A percentile compares a stretch with the other conserved stretches of the same genome.
phyloP scores from a whole-genome alignment of 768 basidiomycete genomes.

The Lactifluus piperatus region DNA sequence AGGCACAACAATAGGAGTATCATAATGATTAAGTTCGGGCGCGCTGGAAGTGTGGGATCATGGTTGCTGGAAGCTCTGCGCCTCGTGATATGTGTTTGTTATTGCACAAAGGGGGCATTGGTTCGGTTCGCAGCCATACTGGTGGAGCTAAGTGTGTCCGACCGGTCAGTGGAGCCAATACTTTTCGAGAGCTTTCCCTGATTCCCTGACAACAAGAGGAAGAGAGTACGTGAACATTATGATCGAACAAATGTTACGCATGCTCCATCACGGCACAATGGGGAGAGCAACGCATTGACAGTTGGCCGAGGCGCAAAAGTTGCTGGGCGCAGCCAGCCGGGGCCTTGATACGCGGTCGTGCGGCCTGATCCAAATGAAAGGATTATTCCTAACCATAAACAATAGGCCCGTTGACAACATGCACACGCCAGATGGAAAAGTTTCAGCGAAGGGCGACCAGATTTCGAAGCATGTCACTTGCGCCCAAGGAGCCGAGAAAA shows the following conservation, averaged over 20 bases:
- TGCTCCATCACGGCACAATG: neutral
- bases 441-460: neutral
- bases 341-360: neutral
- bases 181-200: neutral
- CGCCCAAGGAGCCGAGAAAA: neutral
- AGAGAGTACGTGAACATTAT: neutral
- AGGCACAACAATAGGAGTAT: neutral
- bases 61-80: neutral
- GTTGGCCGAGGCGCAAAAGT: neutral
- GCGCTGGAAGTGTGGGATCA: neutral
- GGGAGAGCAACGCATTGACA: neutral
- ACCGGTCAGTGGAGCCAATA: slow-evolving; percentile 1
- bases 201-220: neutral
- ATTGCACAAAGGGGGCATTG: neutral
- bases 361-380: neutral
- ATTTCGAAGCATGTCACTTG: neutral
- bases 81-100: neutral
- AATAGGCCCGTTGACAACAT: neutral
- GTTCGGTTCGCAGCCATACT: slow-evolving; percentile 9
- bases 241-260: neutral
- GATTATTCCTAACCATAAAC: neutral
- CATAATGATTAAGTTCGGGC: slow-evolving; percentile 1
- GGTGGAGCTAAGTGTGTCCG: neutral
- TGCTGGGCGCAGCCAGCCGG: neutral
- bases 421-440: neutral